Base-by-base conservation (phyloP, 306 rosid species). In the Vicia sativa region DNA sequence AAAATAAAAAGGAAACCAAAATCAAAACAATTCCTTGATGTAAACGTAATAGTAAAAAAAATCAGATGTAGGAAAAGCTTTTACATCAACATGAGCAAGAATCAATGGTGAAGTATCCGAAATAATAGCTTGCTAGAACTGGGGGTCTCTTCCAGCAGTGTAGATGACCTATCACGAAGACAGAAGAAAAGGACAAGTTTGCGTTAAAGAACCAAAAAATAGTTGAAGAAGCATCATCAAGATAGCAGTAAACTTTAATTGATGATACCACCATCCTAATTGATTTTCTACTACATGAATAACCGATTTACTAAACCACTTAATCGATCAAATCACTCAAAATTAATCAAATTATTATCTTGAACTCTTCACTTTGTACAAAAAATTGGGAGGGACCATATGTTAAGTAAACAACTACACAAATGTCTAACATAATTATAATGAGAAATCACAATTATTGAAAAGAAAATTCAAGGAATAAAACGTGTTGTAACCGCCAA, bases 101-200 rank as follows among this genome's bases (percentile, higher is more conserved):
- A 87, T 76, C 80, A 93, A 71, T 9, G 98, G 97, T 29, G 79
- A 76, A 63, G 85, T 55, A 74, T 93, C 88, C 2, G 97, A 77
- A 65, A 90, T 85, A 73, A 85, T 39, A 62, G 75, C 87, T 56
- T 83, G 78, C 79, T 88, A 96, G 80, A 86, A 76, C 82, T 82
- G 95, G 1, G 88, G 80, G 65, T 90, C 97, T 81, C 92, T 93
- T 78, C 97, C 98, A 70, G 68, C 97, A 7, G 98, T 93, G 79
- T 90, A 88, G 80, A 86, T 93, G 76, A 93, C 95, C 98, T 93
- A 86, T 31, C 73, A 71, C 23, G 74, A 76, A 67, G 34, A 71
- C 72, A 75, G 70, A 41, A 76, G 58, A 72, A 60, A 60, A 65
- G 69, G 60, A 59, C 23, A 52, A 52, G 46, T 53, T 52, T 28